Conservation (phyloP, 2,329 filamentous ascomycete genomes). For the Incumbomyces lentus region DNA sequence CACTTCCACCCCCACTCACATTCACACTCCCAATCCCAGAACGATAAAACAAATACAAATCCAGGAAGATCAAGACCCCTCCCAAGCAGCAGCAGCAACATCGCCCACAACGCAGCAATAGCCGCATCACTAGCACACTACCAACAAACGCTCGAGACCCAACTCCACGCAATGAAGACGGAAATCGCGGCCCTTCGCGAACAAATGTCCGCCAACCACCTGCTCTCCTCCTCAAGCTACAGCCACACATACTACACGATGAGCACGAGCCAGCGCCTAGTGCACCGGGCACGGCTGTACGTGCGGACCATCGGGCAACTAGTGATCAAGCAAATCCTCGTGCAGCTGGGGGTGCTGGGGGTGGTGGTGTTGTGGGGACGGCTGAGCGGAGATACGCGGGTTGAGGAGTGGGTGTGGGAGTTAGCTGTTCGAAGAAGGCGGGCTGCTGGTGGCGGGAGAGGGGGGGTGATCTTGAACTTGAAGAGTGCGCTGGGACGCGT, state of each 20-base stretch:
- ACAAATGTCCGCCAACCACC: slow-evolving; percentile 70
- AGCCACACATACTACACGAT: slow-evolving; percentile 26
- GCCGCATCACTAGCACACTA: slow-evolving; percentile 55
- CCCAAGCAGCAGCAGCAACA: no score
- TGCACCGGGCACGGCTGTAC: slow-evolving; percentile 5
- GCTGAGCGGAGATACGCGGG: slow-evolving; percentile 31
- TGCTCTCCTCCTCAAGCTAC: slow-evolving; percentile 27
- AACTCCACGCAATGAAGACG: slow-evolving; percentile 78
- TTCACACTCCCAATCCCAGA: no score
- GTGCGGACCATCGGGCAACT: not conserved
- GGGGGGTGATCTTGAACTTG: not conserved
- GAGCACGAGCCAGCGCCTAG: not conserved
- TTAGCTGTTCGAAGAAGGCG: no score
- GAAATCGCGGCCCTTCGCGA: slow-evolving; percentile 88
- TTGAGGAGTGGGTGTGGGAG: slow-evolving; percentile 25
- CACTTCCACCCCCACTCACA: no score
- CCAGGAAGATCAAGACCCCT: no score
- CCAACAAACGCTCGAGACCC: slow-evolving; percentile 63
- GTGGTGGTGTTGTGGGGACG: slow-evolving; percentile 32
- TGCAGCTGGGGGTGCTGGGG: slow-evolving; percentile 52
- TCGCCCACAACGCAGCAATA: slow-evolving; percentile 10
- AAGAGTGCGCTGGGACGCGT: not conserved
- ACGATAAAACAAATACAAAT: no score
- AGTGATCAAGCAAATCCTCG: slow-evolving; percentile 58
- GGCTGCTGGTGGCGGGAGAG: no score